phyloP scores from a whole-genome alignment of 768 basidiomycete genomes.

The Trametes sanguinea region DNA sequence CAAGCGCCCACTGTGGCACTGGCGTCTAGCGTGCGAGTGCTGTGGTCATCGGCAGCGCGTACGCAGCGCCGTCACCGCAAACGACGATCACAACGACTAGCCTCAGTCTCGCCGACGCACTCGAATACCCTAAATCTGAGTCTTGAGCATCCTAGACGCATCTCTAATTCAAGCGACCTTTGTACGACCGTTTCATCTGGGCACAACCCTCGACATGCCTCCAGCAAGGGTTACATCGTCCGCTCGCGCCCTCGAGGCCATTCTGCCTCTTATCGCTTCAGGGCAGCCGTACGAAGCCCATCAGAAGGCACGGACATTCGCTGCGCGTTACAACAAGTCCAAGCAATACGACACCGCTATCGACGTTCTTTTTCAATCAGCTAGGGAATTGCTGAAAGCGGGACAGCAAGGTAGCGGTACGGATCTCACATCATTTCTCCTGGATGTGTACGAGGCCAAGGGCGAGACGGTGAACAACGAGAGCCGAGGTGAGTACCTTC shows the following conservation, averaged over 20 bases:
- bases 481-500: slow-evolving; percentile 61
- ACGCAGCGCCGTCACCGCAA: slow-evolving; percentile 6
- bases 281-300: slow-evolving; percentile 90
- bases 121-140: background rate
- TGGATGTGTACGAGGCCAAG: slow-evolving; percentile 82
- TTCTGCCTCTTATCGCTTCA: slow-evolving; percentile 67
- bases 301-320: slow-evolving; percentile 95
- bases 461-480: slow-evolving; percentile 74
- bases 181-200: background rate
- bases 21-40: background rate
- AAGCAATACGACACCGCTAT: slow-evolving; percentile 83
- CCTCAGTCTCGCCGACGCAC: slow-evolving; percentile 1
- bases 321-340: slow-evolving; percentile 82
- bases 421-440: slow-evolving; percentile 76
- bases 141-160: background rate
- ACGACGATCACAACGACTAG: slow-evolving; percentile 6
- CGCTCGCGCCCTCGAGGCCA: slow-evolving; percentile 70
- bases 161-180: background rate
- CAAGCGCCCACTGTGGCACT: slow-evolving; percentile 2
- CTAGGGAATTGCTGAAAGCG: slow-evolving; percentile 83
- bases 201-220: slow-evolving; percentile 20
- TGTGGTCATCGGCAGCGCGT: background rate
- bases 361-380: slow-evolving; percentile 90
- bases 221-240: slow-evolving; percentile 41
- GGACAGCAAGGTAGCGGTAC: slow-evolving; percentile 89